Evolutionary conservation across 352 stramenopile species (phyloP), one percentile per base, ranked within the genome.

Genomic region (Phytophthora pini): DNA sequence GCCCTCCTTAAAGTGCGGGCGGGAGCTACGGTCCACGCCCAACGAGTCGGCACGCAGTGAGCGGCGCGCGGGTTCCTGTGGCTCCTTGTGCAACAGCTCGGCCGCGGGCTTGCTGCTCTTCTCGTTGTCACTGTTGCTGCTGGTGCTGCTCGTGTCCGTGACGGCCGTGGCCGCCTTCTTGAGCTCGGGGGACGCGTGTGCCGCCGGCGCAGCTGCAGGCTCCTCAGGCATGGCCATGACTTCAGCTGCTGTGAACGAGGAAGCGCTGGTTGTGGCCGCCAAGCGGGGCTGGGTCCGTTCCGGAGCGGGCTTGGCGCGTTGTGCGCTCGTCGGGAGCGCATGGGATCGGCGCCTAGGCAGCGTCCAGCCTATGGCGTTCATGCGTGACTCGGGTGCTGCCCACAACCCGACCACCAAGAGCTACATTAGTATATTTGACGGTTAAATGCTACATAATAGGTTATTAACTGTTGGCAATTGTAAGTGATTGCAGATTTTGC

Each of bases 1-100:
- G 40, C 83, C 87, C 52, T 93, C 83, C 62, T 93, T 93, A 74
- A 82, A 92, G 63, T 92, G 83, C 68, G 83, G 64, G 4, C 76
- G 76, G 20, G 71, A 79, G 36, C 65, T 80, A 41, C 66, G 68
- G 58, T 77, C 68, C 17, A 76, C 74, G 1, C 58, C 72, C 26
- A 80, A 58, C 40, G 68, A 73, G 45, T 76, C 60, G 9, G 46
- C 44, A 27, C 64, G 64, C 24, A 72, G 6, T 0, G 56, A 74
- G 40, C 56, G 65, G 8, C 59, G 56, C 44, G 50, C 24, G 51
- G 24, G n/a, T 27, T 68, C 55, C 39, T 61, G 39, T 43, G 53
- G 46, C 48, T 59, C 51, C 45, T 49, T 51, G 32, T 53, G 39
- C 46, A 51, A 56, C 38, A 39, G 46, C 32, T 56, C 53, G 24